Base-by-base conservation (phyloP, 768 basidiomycete species). In the Leccinum subtestaceum region DNA sequence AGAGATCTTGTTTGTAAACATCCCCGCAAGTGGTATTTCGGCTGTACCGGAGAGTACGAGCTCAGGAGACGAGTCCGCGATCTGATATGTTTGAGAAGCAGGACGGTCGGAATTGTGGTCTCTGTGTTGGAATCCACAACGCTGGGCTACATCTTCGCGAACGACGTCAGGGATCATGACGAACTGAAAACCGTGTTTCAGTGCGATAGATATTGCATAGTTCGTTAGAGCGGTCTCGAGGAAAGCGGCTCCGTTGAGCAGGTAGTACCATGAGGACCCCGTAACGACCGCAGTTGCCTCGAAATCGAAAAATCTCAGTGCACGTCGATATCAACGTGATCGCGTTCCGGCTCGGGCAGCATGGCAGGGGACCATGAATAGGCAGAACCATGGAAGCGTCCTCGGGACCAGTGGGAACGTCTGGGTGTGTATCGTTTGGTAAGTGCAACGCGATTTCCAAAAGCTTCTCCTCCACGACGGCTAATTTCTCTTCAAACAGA, bases 81-180 rank as follows among this genome's bases (percentile, higher is more conserved):
- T 75, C 60, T 87, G 84, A 73, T 96, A 97, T 72, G 85, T 88
- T 71, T 96, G 94, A 1, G 88, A 80, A 29, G 82, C 78, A 10
- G 83, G 81, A 21, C 80, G 78, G 63, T 86, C 81, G 4, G 81
- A 77, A 23, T 81, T 70, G 43, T 73, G 76, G 69, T 97, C 95
- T 60, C 97, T 83, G 0, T 96, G 97, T 61, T 90, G 86, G 76
- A 98, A 99, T 4, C 97, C 97, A 70, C 97, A 99, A 32, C 96
- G 82, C 48, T 78, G 72, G 5, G 94, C 92, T 52, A 98, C 80
- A 63, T 99, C 96, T 50, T 84, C 80, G 59, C 90, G 90, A 38
- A 98, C 85, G 21, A 98, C 89, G 70, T 98, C 97, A 4, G 97
- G 97, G 1, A 95, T 89, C 6, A 81, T 83, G 9, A 92, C 82